phyloP scores from a whole-genome alignment of 768 basidiomycete species.

The Lentinula aciculospora region DNA sequence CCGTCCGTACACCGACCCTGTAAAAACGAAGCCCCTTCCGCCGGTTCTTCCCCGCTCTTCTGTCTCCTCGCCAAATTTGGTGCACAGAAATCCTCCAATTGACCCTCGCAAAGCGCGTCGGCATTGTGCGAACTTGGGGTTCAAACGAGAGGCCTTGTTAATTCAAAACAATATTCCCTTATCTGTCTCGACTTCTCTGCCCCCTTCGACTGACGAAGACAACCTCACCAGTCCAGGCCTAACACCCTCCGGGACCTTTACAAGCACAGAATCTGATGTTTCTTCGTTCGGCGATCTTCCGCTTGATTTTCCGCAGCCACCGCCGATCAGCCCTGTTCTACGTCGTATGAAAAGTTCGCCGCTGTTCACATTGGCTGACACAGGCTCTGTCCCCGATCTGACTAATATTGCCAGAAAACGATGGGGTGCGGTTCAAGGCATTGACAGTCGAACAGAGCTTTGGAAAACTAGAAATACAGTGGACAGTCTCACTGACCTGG shows the following conservation, averaged over 20 bases:
- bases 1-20: neutral
- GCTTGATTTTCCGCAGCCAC: conserved; percentile 36
- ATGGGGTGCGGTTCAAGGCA: conserved; percentile 11
- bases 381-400: conserved; percentile 18
- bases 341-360: conserved; percentile 41
- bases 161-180: neutral
- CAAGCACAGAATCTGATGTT: conserved; percentile 26
- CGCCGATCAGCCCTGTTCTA: conserved; percentile 32
- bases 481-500: neutral
- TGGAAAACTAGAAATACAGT: neutral
- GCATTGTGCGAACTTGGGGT: conserved; percentile 25
- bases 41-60: neutral
- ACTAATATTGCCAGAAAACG: conserved; percentile 13
- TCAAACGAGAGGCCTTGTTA: conserved; percentile 12
- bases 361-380: conserved; percentile 26
- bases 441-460: neutral
- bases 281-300: conserved; percentile 29
- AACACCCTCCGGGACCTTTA: conserved; percentile 23
- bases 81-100: conserved; percentile 15
- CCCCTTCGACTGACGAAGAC: conserved; percentile 13
- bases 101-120: conserved; percentile 25
- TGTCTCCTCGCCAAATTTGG: neutral
- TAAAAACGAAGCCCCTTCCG: neutral
- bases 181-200: conserved; percentile 6
- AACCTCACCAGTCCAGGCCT: conserved; percentile 17